Percentiles rank a stretch among this genome's conserved stretches.
Evolutionary conservation across 345 rosid species (phyloP).

Genomic region (Gossypium anomalum): DNA sequence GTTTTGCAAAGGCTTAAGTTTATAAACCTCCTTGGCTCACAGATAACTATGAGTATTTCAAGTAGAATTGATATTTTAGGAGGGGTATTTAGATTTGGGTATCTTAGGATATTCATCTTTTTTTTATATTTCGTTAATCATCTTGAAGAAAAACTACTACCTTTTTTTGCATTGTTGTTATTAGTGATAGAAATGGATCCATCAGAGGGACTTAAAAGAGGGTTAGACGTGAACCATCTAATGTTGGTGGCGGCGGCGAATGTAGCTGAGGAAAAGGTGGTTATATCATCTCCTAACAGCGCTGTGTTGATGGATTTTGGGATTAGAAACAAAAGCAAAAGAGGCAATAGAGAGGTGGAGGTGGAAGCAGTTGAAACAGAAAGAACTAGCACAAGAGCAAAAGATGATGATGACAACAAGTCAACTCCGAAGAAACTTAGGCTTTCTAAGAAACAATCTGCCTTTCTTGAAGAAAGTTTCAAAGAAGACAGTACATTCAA

Average conservation of each 20-base stretch:
- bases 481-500: constrained; percentile 78
- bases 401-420: constrained; percentile 83
- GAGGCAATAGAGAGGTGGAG: constrained; percentile 47
- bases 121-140: not conserved
- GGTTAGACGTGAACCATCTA: constrained; percentile 44
- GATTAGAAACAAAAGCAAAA: constrained; percentile 31
- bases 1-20: constrained; percentile 60
- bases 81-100: constrained; percentile 4
- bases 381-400: constrained; percentile 62
- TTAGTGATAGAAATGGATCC: constrained; percentile 37
- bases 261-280: constrained; percentile 46
- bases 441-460: constrained; percentile 28
- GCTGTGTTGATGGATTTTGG: constrained; percentile 80
- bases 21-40: constrained; percentile 43
- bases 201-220: constrained; percentile 27
- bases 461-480: constrained; percentile 84
- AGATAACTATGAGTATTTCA: constrained; percentile 34
- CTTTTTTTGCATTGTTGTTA: constrained; percentile 2
- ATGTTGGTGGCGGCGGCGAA: constrained; percentile 19
- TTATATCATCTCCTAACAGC: constrained; percentile 68
- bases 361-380: constrained; percentile 23
- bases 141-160: not conserved
- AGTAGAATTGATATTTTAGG: not conserved
- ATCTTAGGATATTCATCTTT: not conserved
- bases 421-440: constrained; percentile 79